Conservation (phyloP, 805 yeast species). For the Barnettozyma pratensis region DNA sequence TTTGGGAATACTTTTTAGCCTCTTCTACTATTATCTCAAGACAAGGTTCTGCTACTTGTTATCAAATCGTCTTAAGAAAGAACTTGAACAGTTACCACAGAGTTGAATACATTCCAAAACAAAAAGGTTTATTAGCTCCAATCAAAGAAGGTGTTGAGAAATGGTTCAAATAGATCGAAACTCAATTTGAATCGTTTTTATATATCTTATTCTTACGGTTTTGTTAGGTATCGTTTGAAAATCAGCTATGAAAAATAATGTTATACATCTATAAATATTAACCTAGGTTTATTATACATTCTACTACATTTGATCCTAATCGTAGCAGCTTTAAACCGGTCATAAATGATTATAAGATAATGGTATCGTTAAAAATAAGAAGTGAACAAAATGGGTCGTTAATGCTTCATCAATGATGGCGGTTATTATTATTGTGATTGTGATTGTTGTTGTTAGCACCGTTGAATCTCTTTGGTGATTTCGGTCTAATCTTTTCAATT, state of each 20-base stretch:
- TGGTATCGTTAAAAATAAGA: too few species aligned
- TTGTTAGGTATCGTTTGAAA: not conserved
- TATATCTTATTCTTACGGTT: not conserved
- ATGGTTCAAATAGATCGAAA: constrained; percentile 44
- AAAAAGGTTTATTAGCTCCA: constrained; percentile 66
- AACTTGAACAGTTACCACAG: constrained; percentile 82
- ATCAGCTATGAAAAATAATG: too few species aligned
- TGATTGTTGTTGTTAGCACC: not conserved
- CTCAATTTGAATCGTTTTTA: too few species aligned
- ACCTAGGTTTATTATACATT: too few species aligned
- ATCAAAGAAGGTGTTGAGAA: constrained; percentile 42
- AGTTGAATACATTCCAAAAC: constrained; percentile 72
- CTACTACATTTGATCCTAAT: too few species aligned
- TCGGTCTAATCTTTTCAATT: constrained; percentile 79
- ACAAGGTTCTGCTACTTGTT: constrained; percentile 91
- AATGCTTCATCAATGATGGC: not conserved
- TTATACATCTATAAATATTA: too few species aligned
- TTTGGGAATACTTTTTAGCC: constrained; percentile 89
- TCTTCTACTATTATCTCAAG: constrained; percentile 79
- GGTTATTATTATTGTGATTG: constrained; percentile 1
- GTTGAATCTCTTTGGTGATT: constrained; percentile 48
- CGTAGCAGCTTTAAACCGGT: too few species aligned
- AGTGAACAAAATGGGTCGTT: not conserved
- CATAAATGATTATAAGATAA: too few species aligned
- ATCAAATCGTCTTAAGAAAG: constrained; percentile 87